A percentile compares a stretch with the other conserved stretches of the same genome.
These are phyloP conservation scores for Aspergillus tanneri DNA, from an alignment of 2,329 filamentous ascomycete genomes.

Conservation along the genomic window DNA sequence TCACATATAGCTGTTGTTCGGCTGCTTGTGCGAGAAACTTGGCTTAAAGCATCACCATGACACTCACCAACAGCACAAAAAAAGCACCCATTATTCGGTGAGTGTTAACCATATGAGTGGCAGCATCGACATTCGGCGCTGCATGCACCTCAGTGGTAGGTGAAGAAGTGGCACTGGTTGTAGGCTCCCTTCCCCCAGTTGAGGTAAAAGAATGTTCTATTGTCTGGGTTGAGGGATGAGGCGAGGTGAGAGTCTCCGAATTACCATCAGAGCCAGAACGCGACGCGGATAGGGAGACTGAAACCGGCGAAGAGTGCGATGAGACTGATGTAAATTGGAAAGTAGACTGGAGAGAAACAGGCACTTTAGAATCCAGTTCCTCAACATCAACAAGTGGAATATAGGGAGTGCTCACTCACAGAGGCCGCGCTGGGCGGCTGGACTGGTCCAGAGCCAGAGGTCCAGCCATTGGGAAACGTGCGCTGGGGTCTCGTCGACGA, in stretches of 20 bases:
- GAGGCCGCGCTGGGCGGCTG: constrained; percentile 67
- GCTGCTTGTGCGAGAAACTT: background rate
- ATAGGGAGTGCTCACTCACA: constrained; percentile 59
- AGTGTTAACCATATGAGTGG: constrained; percentile 13
- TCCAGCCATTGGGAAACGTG: constrained; percentile 74
- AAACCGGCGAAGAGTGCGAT: constrained; percentile 46
- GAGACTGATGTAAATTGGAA: constrained; percentile 56
- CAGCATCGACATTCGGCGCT: constrained; percentile 23
- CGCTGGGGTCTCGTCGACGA: constrained; percentile 49
- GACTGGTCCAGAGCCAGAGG: constrained; percentile 75
- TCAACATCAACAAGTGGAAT: constrained; percentile 10
- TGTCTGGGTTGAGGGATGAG: background rate
- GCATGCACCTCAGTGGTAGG: constrained; percentile 10
- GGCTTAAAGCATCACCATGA: constrained; percentile 23
- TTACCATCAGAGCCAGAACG: constrained; percentile 45
- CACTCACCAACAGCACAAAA: constrained; percentile 24
- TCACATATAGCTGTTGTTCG: background rate
- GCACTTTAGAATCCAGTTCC: constrained; percentile 28
- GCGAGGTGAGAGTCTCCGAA: constrained; percentile 8
- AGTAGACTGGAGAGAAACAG: constrained; percentile 42
- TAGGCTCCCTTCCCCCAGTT: constrained; percentile 6
- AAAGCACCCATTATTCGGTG: constrained; percentile 20
- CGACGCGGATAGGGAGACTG: constrained; percentile 36
- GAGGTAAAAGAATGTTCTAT: constrained; percentile 8
- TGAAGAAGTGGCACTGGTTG: background rate